Percentiles rank a stretch among this genome's conserved stretches.
These are phyloP conservation scores for Cryphonectria parasitica DNA, from an alignment of 2,329 filamentous ascomycete genomes.

Conservation along the genomic window DNA sequence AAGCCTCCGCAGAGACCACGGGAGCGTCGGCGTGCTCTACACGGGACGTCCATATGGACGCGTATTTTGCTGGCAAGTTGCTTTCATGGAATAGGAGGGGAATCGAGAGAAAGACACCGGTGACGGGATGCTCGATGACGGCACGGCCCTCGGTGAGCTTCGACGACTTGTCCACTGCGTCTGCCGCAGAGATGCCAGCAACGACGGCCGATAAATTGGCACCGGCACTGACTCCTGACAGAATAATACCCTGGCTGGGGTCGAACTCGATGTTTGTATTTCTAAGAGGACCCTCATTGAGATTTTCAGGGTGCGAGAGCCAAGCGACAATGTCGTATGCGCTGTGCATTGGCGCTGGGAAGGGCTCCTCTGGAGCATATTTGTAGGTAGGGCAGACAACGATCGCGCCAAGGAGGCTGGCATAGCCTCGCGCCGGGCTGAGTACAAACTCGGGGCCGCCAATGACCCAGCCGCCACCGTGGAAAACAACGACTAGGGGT, in stretches of 20 bases:
- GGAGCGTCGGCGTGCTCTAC: slow-evolving; percentile 19
- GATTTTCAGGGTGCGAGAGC: slow-evolving; percentile 16
- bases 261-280: slow-evolving; percentile 25
- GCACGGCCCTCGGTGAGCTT: slow-evolving; percentile 31
- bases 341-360: slow-evolving; percentile 25
- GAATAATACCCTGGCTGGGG: slow-evolving; percentile 25
- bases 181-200: slow-evolving; percentile 27
- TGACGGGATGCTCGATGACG: slow-evolving; percentile 21
- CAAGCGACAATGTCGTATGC: slow-evolving; percentile 21
- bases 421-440: slow-evolving; percentile 17
- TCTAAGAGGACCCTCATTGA: slow-evolving; percentile 8
- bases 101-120: slow-evolving; percentile 15
- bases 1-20: neutral
- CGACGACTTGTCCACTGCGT: slow-evolving; percentile 1
- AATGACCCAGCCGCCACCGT: slow-evolving; percentile 14
- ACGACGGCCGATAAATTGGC: slow-evolving; percentile 34
- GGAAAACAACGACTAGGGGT: slow-evolving; percentile 16
- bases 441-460: slow-evolving; percentile 18
- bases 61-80: slow-evolving; percentile 18
- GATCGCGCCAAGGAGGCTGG: slow-evolving; percentile 22
- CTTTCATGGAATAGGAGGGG: slow-evolving; percentile 18
- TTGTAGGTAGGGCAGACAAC: slow-evolving; percentile 25
- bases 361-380: slow-evolving; percentile 23
- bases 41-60: slow-evolving; percentile 22
- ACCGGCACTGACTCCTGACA: slow-evolving; percentile 30